Evolutionary conservation across 306 rosid genomes (phyloP), one percentile per base, ranked within the genome.

Genomic region (Casuarina cunninghamiana): DNA sequence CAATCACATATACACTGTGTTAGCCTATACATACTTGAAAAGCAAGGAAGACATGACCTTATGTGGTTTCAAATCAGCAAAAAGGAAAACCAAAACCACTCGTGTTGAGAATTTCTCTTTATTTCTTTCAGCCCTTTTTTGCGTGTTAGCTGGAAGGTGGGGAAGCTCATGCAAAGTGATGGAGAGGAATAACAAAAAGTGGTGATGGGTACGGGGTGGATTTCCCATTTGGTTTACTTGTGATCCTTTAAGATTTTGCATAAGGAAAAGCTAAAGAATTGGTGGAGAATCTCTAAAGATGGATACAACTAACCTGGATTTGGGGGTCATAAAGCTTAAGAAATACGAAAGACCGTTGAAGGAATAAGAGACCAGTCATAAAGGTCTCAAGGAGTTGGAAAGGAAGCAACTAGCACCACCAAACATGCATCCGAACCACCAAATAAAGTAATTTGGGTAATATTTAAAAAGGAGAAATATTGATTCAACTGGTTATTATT

Each of bases 371-470:
- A 58, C 21, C 26, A 58, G 10, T 48, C 66, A 15, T 44, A 61
- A 69, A 77, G 77, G 69, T 21, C 65, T 48, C 32, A 58, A 75
- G 75, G 82, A 68, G 77, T 84, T 80, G 80, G 32, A 26, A 26
- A 26, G 32, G 32, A 26, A 82, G 81, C 81, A 74, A 75, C 75
- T 70, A 66, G 69, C 75, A 81, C 61, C 76, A 89, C 80, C 88
- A 62, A 87, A 81, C 75, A 13, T 73, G n/a, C 57, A 69, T 69
- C 73, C 75, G 69, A 53, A 67, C 73, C 75, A 41, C 48, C 53
- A 35, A 39, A 26, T 26, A 26, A 26, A 26, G 32, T 26, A 26
- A 26, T 26, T 26, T 26, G 32, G 32, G 32, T 26, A 26, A 26
- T 26, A 26, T 26, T 26, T 26, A 26, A 26, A 26, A 26, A 26